Base-by-base conservation (phyloP, 768 basidiomycete genomes). In the Saitozyma podzolica region DNA sequence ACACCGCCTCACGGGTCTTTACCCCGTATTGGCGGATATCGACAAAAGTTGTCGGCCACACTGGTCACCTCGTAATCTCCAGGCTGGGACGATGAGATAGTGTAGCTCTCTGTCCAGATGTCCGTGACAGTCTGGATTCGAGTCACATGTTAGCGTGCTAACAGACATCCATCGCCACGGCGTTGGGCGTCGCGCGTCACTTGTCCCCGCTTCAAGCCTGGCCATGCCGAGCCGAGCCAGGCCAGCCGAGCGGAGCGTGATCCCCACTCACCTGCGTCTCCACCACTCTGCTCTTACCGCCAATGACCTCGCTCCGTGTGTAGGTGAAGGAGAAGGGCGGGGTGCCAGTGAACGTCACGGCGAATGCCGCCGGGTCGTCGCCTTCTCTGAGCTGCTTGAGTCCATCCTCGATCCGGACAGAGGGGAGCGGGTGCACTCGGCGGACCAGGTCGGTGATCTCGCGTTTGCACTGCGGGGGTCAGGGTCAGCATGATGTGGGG, bases 381-480 rank as follows among this genome's bases (percentile, higher is more conserved):
- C 93, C 94, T 83, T 96, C 94, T 61, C 92, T 88, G 57, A 97
- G 89, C 72, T 92, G 88, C 76, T 95, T 89, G 73, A 87, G 87
- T 45, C 95, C 96, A 50, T 91, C 88, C 13, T 88, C 88, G 51
- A 99, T 91, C 69, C 88, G 88, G 14, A 93, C 96, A 9, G 89
- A 86, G 9, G 96, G 96, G 43, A 97, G 82, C 11, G 88, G 81
- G 74, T 95, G 92, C 16, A 98, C 86, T 29, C 79, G 82, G 72
- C 89, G 86, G 9, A 84, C 82, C 56, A 96, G 77, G 70, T 92
- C 91, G 16, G 87, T 84, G 40, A 96, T 85, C 9, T 85, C 83
- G 0, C 89, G 88, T 79, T 90, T 75, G 58, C 80, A 80, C 78
- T 78, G 64, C 11, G n/a, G 40, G 50, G 39, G 39, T 17, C 37